Percentiles rank a stretch among this genome's conserved stretches.
Evolutionary conservation across 495 filamentous ascomycete species (phyloP).

Genomic region (Penicillium samsonianum): DNA sequence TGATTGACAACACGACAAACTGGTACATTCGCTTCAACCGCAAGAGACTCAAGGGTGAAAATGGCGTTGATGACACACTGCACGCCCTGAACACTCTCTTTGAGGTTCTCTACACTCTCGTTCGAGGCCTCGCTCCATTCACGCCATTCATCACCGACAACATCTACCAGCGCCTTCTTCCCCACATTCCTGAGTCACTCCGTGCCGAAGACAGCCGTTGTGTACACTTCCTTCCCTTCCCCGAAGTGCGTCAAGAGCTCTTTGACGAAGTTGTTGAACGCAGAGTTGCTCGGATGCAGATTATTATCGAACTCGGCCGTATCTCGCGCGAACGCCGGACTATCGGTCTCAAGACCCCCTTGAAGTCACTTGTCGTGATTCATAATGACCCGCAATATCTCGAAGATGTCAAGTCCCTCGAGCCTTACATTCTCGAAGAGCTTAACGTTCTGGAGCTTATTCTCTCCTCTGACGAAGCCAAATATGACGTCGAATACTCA

Average conservation of each 20-base stretch:
- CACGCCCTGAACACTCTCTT: conserved; percentile 97
- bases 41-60: conserved; percentile 90
- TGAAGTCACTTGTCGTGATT: conserved; percentile 89
- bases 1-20: conserved; percentile 96
- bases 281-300: conserved; percentile 87
- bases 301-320: conserved; percentile 86
- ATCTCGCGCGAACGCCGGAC: conserved; percentile 81
- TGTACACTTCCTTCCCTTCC: conserved; percentile 92
- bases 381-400: conserved; percentile 81
- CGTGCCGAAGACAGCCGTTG: conserved; percentile 72
- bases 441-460: conserved; percentile 87
- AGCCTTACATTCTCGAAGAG: conserved; percentile 85
- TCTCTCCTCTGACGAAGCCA: conserved; percentile 81
- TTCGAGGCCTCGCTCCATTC: conserved; percentile 86
- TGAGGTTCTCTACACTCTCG: conserved; percentile 88
- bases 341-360: conserved; percentile 83
- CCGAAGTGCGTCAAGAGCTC: conserved; percentile 80
- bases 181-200: conserved; percentile 67
- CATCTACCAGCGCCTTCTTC: conserved; percentile 86
- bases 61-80: conserved; percentile 81
- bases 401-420: conserved; percentile 79
- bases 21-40: conserved; percentile 99
- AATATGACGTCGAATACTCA: conserved; percentile 89
- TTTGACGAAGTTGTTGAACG: conserved; percentile 87
- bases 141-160: conserved; percentile 94